phyloP scores from a whole-genome alignment of 805 yeast species.

The Schwanniomyces polymorphus region DNA sequence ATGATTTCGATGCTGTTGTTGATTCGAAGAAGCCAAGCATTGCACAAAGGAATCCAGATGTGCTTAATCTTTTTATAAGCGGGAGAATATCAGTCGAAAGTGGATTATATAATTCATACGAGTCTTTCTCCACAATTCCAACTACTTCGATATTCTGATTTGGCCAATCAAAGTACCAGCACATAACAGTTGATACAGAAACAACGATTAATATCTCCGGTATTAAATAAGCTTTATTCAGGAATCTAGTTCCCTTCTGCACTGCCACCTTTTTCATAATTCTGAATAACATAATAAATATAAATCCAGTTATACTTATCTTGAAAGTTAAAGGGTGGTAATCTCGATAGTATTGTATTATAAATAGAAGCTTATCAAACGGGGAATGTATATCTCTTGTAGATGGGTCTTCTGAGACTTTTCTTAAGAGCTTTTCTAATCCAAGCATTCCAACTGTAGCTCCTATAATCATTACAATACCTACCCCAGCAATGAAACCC shows the following conservation, averaged over 20 bases:
- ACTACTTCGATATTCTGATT: constrained; percentile 61
- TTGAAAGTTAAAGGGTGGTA: constrained; percentile 60
- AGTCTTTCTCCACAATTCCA: constrained; percentile 59
- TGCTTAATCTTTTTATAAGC: constrained; percentile 57
- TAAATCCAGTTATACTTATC: constrained; percentile 56
- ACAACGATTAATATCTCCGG: constrained; percentile 89
- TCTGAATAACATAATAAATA: constrained; percentile 43
- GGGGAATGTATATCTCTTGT: constrained; percentile 56
- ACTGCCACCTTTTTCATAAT: constrained; percentile 37
- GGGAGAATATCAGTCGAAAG: constrained; percentile 47
- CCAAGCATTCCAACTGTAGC: constrained; percentile 76
- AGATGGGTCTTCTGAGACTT: constrained; percentile 33
- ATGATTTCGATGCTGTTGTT: constrained; percentile 86
- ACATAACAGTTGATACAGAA: constrained; percentile 54
- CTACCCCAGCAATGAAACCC: constrained; percentile 46
- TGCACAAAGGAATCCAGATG: constrained; percentile 73
- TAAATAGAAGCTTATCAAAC: constrained; percentile 61
- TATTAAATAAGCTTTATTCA: constrained; percentile 53
- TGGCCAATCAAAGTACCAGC: constrained; percentile 48
- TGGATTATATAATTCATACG: constrained; percentile 56
- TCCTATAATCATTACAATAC: constrained; percentile 51
- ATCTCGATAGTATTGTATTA: constrained; percentile 47
- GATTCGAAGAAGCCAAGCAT: constrained; percentile 90
- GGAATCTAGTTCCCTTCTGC: constrained; percentile 12
- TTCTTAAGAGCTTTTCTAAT: constrained; percentile 44